A percentile compares a stretch with the other conserved stretches of the same genome.
phyloP scores from a whole-genome alignment of 768 basidiomycete genomes.

The Ramaria sp. region DNA sequence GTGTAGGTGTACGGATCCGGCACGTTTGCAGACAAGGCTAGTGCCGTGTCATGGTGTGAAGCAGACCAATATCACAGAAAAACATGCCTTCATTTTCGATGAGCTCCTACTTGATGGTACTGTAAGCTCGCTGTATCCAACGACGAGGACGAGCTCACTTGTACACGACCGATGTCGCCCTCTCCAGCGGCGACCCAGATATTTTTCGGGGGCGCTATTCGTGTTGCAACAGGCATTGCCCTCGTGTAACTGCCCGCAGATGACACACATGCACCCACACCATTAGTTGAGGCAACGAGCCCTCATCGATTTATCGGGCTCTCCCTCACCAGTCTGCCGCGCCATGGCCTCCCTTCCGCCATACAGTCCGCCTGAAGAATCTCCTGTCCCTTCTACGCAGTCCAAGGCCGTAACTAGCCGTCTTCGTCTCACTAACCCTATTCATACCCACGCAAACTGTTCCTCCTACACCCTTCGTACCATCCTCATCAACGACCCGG shows the following conservation, averaged over 20 bases:
- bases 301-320: not conserved
- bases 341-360: not conserved
- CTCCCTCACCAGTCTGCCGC: no score
- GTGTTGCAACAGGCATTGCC: slow-evolving; percentile 19
- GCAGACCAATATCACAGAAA: slow-evolving; percentile 9
- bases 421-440: not conserved
- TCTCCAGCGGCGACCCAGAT: slow-evolving; percentile 93
- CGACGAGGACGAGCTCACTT: slow-evolving; percentile 32
- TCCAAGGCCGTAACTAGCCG: not conserved
- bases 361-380: not conserved
- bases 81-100: slow-evolving; percentile 48
- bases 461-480: slow-evolving; percentile 60
- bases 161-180: slow-evolving; percentile 71
- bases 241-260: not conserved
- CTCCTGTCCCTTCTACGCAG: not conserved
- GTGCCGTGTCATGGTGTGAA: not conserved
- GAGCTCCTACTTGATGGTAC: slow-evolving; percentile 34
- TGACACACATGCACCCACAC: slow-evolving; percentile 1
- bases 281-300: not conserved
- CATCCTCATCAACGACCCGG: slow-evolving; percentile 26
- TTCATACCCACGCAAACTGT: slow-evolving; percentile 23
- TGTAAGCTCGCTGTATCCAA: not conserved
- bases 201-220: slow-evolving; percentile 35
- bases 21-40: slow-evolving; percentile 50
- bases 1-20: slow-evolving; percentile 72